A percentile compares a stretch with the other conserved stretches of the same genome.
phyloP scores from a whole-genome alignment of 2,329 filamentous ascomycete genomes.

The Thielaviopsis populi region DNA sequence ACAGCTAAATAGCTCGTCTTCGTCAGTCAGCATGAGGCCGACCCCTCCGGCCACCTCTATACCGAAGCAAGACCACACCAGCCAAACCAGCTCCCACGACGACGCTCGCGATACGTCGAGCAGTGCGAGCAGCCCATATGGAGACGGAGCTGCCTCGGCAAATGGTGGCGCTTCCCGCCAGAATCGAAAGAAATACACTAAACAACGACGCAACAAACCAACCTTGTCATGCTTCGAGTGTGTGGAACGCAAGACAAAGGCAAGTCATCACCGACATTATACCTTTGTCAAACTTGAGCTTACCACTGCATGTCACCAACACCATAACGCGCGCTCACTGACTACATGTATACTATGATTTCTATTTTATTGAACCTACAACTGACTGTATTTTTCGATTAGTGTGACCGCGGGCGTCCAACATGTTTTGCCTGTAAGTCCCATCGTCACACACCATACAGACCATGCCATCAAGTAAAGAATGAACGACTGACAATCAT shows the following conservation, averaged over 20 bases:
- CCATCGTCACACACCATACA: neutral
- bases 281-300: neutral
- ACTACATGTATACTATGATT: neutral
- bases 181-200: constrained; percentile 35
- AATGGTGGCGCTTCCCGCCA: neutral
- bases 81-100: constrained; percentile 9
- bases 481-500: neutral
- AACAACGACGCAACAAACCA: constrained; percentile 74
- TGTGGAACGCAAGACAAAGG: constrained; percentile 71
- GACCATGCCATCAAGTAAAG: neutral
- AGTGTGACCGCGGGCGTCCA: constrained; percentile 64
- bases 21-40: neutral
- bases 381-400: constrained; percentile 10
- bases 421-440: constrained; percentile 50
- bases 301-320: neutral
- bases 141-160: constrained; percentile 7
- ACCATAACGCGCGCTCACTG: neutral
- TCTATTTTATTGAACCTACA: neutral
- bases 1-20: neutral
- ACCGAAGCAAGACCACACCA: neutral
- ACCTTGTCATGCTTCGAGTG: constrained; percentile 67
- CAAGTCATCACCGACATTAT: constrained; percentile 25
- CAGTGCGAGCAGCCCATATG: constrained; percentile 14
- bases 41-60: neutral
- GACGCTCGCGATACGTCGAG: constrained; percentile 7